Base-by-base conservation (phyloP, 345 rosid species). In the Moringa oleifera region DNA sequence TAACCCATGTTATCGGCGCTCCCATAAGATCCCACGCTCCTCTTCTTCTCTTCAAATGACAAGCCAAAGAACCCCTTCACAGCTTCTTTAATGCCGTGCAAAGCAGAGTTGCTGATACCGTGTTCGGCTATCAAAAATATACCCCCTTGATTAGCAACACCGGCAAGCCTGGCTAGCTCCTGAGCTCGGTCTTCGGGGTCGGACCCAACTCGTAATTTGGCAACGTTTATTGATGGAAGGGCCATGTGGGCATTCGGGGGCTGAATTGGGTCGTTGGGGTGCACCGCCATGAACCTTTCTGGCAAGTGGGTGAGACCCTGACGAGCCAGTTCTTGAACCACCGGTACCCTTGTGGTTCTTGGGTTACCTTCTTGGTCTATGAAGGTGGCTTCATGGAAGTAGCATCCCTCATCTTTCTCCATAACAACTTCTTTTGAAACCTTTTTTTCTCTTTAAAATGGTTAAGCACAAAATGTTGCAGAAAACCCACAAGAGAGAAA, bases 1-100 rank as follows among this genome's bases (percentile, higher is more conserved):
- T 71, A 71, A 23, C 74, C 74, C 74, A 71, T 37, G 57, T 71
- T 71, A 46, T 65, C 74, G 1, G 55, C 28, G 22, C 69, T 65
- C 33, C 12, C 20, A 58, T 71, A 71, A 0, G 65, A 58, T 19
- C 74, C 70, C 0, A 71, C 70, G 17, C 66, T 21, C 56, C 15
- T 8, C 36, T 59, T 63, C 60, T 65, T 71, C 52, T 71, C 74
- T 8, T 53, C 31, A 36, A 71, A 71, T 0, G 74, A 71, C 74
- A 71, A 55, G 41, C 52, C 62, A 51, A 67, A 72, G 59, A 67
- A 73, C 5, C 61, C 68, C 24, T 67, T 57, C 28, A 73, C 68
- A 53, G 22, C 58, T 7, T 58, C 65, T 33, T 53, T 68, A 19
- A 73, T 58, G 16, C 54, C 65, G 19, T 45, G 41, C 64, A 66